Percentiles rank a stretch among this genome's conserved stretches.
phyloP scores from a whole-genome alignment of 73 alveolate genomes.

The Effrenium voratum region DNA sequence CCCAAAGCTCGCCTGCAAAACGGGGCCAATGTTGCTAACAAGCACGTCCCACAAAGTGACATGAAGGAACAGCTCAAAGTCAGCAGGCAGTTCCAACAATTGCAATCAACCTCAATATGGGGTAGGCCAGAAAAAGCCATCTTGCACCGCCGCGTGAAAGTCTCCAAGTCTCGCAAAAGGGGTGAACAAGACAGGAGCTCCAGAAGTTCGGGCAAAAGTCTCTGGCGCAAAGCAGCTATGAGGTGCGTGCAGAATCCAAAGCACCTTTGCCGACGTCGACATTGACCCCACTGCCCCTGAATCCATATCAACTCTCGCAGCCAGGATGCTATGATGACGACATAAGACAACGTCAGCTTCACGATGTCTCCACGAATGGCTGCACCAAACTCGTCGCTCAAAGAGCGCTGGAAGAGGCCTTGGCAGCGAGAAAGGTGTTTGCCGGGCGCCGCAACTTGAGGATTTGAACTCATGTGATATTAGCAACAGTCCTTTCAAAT shows the following conservation, averaged over 20 bases:
- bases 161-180: not conserved
- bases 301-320: not conserved
- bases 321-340: slow-evolving; percentile 47
- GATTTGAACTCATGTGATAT: no score
- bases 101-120: no score
- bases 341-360: slow-evolving; percentile 72
- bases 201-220: not conserved
- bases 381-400: slow-evolving; percentile 76
- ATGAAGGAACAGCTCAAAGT: no score
- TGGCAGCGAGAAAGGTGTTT: not conserved
- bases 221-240: not conserved
- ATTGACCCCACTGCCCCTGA: not conserved
- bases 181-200: not conserved
- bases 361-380: slow-evolving; percentile 89
- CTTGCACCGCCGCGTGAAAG: no score
- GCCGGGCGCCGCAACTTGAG: no score
- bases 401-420: slow-evolving; percentile 79
- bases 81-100: no score
- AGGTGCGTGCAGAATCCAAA: not conserved
- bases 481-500: no score
- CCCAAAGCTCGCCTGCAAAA: no score
- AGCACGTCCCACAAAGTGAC: no score
- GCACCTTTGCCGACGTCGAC: not conserved
- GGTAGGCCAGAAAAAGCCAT: no score
- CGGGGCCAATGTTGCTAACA: no score